Evolutionary conservation across 257 asterid species (phyloP).

Genomic region (Avicennia marina): DNA sequence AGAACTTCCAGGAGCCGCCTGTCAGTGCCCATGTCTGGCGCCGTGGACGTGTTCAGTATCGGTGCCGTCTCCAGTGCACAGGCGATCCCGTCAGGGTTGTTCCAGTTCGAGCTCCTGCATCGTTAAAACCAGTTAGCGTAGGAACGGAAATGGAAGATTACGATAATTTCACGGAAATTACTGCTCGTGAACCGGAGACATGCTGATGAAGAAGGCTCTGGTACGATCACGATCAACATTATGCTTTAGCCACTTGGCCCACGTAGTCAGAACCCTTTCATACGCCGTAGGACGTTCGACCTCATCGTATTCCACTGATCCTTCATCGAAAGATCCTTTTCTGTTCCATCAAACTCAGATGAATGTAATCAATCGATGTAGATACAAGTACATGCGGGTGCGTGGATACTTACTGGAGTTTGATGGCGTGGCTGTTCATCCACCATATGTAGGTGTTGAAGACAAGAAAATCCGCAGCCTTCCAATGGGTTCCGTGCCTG

Average conservation of each 20-base stretch:
- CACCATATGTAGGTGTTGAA: constrained; percentile 73
- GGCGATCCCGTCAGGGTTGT: constrained; percentile 27
- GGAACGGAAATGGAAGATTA: background rate
- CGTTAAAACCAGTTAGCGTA: background rate
- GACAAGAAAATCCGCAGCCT: constrained; percentile 41
- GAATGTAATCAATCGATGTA: background rate
- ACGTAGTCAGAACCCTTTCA: constrained; percentile 35
- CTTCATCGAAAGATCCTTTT: constrained; percentile 31
- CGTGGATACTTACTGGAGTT: constrained; percentile 32
- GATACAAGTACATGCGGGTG: background rate
- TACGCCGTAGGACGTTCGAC: constrained; percentile 23
- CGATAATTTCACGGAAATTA: background rate
- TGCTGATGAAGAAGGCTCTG: constrained; percentile 40
- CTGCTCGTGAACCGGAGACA: constrained; percentile 48
- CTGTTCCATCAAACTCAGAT: constrained; percentile 12
- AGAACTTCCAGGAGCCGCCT: constrained; percentile 25
- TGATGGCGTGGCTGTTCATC: constrained; percentile 36
- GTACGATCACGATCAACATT: constrained; percentile 31
- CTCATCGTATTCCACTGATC: constrained; percentile 19
- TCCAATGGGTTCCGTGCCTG: constrained; percentile 47
- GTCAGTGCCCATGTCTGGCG: constrained; percentile 38
- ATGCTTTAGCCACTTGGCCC: constrained; percentile 38
- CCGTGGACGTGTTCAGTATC: constrained; percentile 24
- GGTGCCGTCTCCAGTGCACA: constrained; percentile 43
- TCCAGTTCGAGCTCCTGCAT: constrained; percentile 37